These are phyloP conservation scores for Xylariaceae sp. DNA, from an alignment of 2,329 filamentous ascomycete genomes.

Conservation along the genomic window DNA sequence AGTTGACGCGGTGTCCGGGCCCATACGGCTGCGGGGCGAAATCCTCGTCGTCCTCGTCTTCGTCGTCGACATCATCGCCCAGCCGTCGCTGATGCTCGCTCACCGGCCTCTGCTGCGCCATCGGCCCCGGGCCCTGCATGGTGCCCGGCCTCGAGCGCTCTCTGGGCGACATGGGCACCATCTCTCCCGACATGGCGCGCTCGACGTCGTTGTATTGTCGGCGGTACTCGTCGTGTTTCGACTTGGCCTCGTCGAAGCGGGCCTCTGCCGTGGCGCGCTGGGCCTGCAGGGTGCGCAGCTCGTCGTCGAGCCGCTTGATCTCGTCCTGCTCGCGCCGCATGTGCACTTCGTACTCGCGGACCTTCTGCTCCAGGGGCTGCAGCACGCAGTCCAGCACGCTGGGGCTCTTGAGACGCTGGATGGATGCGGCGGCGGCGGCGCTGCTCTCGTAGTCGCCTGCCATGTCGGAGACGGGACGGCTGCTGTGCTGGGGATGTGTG, in stretches of 20 bases:
- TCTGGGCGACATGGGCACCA: constrained; percentile 31
- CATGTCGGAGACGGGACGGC: constrained; percentile 17
- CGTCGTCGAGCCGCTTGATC: constrained; percentile 51
- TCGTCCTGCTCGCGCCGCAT: constrained; percentile 50
- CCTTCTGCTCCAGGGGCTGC: constrained; percentile 52
- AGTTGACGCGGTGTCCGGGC: constrained; percentile 37
- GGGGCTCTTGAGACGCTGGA: constrained; percentile 52
- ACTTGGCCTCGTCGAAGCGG: constrained; percentile 50
- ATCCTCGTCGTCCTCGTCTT: constrained; percentile 32
- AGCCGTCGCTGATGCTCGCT: constrained; percentile 29
- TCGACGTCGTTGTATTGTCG: constrained; percentile 51
- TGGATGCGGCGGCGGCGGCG: constrained; percentile 32
- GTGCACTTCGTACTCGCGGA: constrained; percentile 49
- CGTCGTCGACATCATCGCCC: constrained; percentile 16
- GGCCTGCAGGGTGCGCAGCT: constrained; percentile 49
- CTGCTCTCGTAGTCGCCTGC: constrained; percentile 15
- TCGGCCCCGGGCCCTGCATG: constrained; percentile 21
- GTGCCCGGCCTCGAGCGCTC: constrained; percentile 25
- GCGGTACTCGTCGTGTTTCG: constrained; percentile 52
- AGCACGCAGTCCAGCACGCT: constrained; percentile 51
- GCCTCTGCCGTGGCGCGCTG: constrained; percentile 48
- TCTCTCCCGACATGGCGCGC: constrained; percentile 49
- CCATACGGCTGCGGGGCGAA: constrained; percentile 33
- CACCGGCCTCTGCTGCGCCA: constrained; percentile 32
- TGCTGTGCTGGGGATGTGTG: constrained; percentile 24